Conservation (phyloP, 805 yeast species). For the Starmerella bombicola region DNA sequence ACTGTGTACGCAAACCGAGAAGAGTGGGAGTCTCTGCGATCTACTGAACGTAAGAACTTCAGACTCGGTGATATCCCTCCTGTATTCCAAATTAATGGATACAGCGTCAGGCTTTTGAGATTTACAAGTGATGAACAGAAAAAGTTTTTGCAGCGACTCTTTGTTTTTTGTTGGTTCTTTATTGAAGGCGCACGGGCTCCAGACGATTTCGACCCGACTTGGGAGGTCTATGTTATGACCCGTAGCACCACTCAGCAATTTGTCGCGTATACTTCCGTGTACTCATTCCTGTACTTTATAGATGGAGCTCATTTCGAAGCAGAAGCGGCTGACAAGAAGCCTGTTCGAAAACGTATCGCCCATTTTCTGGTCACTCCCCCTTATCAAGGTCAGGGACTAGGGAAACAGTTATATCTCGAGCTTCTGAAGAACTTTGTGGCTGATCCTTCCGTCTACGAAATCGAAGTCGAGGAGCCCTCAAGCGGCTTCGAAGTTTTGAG, state of each 20-base stretch:
- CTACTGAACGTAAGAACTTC: constrained; percentile 24
- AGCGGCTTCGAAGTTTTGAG: constrained; percentile 85
- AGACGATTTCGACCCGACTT: constrained; percentile 57
- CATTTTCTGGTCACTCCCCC: constrained; percentile 82
- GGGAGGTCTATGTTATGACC: constrained; percentile 63
- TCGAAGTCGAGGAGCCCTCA: constrained; percentile 89
- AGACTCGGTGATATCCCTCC: background rate
- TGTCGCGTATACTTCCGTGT: constrained; percentile 72
- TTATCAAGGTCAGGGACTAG: constrained; percentile 62
- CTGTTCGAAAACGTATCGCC: constrained; percentile 59
- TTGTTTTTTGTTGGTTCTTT: constrained; percentile 50
- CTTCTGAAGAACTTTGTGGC: constrained; percentile 45
- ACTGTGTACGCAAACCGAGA: constrained; percentile 47
- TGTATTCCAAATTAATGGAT: background rate
- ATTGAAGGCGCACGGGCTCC: constrained; percentile 92
- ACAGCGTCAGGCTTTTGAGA: constrained; percentile 22
- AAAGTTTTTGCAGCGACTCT: constrained; percentile 43
- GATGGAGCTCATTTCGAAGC: constrained; percentile 38
- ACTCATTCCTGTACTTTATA: constrained; percentile 68
- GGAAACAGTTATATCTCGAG: constrained; percentile 45
- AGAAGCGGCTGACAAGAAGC: constrained; percentile 16
- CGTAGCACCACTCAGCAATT: constrained; percentile 35
- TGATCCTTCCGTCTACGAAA: constrained; percentile 46
- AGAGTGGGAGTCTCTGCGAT: constrained; percentile 45
- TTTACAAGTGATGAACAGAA: background rate